Evolutionary conservation across 1,284 basidiomycete genomes (phyloP).

Genomic region (Trametes pubescens): DNA sequence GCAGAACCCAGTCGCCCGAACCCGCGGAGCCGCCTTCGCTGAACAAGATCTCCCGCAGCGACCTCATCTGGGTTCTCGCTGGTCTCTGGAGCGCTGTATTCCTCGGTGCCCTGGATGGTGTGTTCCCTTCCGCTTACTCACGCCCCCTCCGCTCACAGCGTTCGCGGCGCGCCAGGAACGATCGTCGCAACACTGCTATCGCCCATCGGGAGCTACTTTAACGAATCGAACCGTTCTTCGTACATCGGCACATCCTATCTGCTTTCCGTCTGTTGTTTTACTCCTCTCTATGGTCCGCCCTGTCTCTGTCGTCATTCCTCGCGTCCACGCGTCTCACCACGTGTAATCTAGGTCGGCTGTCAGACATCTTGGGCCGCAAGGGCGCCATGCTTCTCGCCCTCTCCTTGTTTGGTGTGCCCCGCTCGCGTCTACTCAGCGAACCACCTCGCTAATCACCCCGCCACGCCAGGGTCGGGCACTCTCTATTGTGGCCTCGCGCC

Average conservation of each 20-base stretch:
- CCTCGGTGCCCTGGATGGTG: conserved; percentile 83
- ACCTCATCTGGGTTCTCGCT: conserved; percentile 73
- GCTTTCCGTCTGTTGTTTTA: conserved; percentile 90
- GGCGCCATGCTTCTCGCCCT: conserved; percentile 85
- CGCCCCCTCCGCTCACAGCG: conserved; percentile 21
- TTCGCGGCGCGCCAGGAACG: conserved; percentile 58
- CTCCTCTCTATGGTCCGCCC: conserved; percentile 82
- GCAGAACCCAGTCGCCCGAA: conserved; percentile 28
- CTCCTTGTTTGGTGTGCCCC: conserved; percentile 75
- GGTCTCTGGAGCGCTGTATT: conserved; percentile 84
- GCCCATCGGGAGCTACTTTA: conserved; percentile 82
- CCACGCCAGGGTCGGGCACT: conserved; percentile 73
- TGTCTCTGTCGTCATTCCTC: background rate
- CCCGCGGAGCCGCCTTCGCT: conserved; percentile 32
- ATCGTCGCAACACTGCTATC: conserved; percentile 81
- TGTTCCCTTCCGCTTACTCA: conserved; percentile 34
- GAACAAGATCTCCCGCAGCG: conserved; percentile 57
- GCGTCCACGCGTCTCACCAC: background rate
- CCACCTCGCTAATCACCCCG: conserved; percentile 11
- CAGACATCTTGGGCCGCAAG: conserved; percentile 88
- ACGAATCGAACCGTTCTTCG: conserved; percentile 80
- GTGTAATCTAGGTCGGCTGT: conserved; percentile 70
- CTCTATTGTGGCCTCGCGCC: conserved; percentile 84
- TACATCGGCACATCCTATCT: conserved; percentile 91
- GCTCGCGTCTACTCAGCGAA: conserved; percentile 7